These are phyloP conservation scores for Russula sp. DNA, from an alignment of 768 basidiomycete species.

Conservation along the genomic window DNA sequence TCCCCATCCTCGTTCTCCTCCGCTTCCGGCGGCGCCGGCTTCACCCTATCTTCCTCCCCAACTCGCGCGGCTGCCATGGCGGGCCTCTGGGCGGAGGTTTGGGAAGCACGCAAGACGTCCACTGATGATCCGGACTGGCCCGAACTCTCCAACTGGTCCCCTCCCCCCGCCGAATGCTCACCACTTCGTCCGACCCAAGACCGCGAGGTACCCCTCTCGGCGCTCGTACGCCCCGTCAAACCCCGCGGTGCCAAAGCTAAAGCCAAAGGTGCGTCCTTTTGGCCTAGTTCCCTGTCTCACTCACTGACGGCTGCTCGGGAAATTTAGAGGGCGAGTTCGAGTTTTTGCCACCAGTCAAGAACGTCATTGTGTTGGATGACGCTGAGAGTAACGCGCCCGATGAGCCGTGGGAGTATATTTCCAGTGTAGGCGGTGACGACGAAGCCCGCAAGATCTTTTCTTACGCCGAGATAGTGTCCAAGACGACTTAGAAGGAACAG, in stretches of 20 bases:
- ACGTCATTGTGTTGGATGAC: constrained; percentile 61
- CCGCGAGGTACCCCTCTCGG: constrained; percentile 32
- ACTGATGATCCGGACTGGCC: constrained; percentile 23
- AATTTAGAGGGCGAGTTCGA: constrained; percentile 55
- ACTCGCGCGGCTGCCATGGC: background rate
- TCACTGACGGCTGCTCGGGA: no score
- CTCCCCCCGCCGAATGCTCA: background rate
- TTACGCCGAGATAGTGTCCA: constrained; percentile 43
- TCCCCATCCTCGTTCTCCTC: background rate
- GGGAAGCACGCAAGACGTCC: constrained; percentile 13
- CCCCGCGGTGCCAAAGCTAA: constrained; percentile 35
- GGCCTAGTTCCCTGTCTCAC: background rate
- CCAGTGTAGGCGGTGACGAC: constrained; percentile 42
- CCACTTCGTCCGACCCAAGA: constrained; percentile 20
- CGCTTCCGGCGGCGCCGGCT: background rate
- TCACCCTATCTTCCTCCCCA: background rate
- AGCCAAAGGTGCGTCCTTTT: constrained; percentile 35
- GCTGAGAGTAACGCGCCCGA: constrained; percentile 43
- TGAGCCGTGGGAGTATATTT: constrained; percentile 60
- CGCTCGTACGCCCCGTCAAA: constrained; percentile 33
- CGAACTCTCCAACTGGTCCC: constrained; percentile 9
- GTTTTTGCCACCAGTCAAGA: constrained; percentile 50
- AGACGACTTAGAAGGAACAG: constrained; percentile 28
- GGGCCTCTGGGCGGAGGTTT: constrained; percentile 19
- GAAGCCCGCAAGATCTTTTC: constrained; percentile 36